Evolutionary conservation across 768 basidiomycete genomes (phyloP).

Genomic region (Russula foetens): DNA sequence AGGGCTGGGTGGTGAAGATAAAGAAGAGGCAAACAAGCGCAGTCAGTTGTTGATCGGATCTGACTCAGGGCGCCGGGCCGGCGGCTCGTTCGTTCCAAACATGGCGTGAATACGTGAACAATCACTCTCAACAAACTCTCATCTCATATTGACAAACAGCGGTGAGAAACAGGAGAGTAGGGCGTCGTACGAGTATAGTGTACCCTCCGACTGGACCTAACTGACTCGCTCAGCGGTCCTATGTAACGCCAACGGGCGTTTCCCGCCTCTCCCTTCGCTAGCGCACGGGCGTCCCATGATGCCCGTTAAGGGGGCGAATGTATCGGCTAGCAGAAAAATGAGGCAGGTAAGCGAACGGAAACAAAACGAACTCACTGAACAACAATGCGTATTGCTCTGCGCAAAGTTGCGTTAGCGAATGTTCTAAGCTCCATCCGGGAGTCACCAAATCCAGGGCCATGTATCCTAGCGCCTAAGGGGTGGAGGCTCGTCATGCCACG

Average conservation of each 20-base stretch:
- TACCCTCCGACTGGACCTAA: not conserved
- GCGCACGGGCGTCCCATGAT: no score
- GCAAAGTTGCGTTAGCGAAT: not conserved
- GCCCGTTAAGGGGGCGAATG: not conserved
- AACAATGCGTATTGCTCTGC: not conserved
- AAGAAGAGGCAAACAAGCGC: not conserved
- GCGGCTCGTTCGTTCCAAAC: not conserved
- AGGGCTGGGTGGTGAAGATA: not conserved
- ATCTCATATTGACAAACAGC: no score
- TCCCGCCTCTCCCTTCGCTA: not conserved
- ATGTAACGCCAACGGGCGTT: not conserved
- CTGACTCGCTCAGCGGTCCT: not conserved
- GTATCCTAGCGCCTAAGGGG: not conserved
- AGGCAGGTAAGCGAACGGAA: not conserved
- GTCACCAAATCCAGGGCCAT: not conserved
- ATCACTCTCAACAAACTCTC: slow-evolving; percentile 3
- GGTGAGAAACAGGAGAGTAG: not conserved
- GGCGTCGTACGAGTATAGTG: not conserved
- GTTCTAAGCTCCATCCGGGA: not conserved
- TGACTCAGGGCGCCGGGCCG: slow-evolving; percentile 2
- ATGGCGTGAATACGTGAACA: not conserved
- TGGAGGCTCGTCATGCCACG: not conserved
- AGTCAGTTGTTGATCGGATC: not conserved
- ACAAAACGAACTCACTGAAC: not conserved
- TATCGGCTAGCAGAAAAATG: not conserved